Base-by-base conservation (phyloP, 768 basidiomycete genomes). In the Dioszegia hungarica region DNA sequence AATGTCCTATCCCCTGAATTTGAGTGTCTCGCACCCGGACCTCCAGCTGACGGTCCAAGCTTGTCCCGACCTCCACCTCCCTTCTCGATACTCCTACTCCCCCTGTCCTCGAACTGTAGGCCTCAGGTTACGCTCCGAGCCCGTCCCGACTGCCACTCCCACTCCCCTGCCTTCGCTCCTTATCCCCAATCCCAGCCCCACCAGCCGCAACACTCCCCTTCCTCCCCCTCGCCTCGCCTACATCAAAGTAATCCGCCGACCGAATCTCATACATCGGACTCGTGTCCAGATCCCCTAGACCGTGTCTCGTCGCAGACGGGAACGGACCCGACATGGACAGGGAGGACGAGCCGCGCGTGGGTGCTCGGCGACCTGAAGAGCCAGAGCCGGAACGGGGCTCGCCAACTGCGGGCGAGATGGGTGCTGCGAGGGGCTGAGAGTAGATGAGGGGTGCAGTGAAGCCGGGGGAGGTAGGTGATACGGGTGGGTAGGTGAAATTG, bases 261-360 rank as follows among this genome's bases (percentile, higher is more conserved):
- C 63, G 45, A 15, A 70, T 70, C 48, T 70, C 68, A 34, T 70
- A 66, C 65, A 70, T 62, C 15, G 68, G 68, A 25, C 65, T 67
- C 5, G 54, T 29, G n/a, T 37, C 49, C 15, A 51, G 28, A 22
- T 38, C 36, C 19, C 49, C 49, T 17, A 20, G 19, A 15, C 49
- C n/a, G 12, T 58, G 64, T 46, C 67, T 37, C 24, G n/a, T 55
- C 17, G 40, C 31, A 4, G 59, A 60, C 17, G 67, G 64, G 58
- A 69, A 69, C 10, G 67, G 67, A 1, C 67, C 67, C 0, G 67
- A 63, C 67, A 69, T 68, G 49, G 57, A 53, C 31, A 62, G 44
- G 14, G 64, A 61, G 34, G 34, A 14, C n/a, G 17, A 25, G 15
- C 17, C 28, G 44, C 29, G 38, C 28, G 47, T 15, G n/a, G 43